Evolutionary conservation across 371 early-diverging fungal species (phyloP).

Genomic region (Parasitella parasitica): DNA sequence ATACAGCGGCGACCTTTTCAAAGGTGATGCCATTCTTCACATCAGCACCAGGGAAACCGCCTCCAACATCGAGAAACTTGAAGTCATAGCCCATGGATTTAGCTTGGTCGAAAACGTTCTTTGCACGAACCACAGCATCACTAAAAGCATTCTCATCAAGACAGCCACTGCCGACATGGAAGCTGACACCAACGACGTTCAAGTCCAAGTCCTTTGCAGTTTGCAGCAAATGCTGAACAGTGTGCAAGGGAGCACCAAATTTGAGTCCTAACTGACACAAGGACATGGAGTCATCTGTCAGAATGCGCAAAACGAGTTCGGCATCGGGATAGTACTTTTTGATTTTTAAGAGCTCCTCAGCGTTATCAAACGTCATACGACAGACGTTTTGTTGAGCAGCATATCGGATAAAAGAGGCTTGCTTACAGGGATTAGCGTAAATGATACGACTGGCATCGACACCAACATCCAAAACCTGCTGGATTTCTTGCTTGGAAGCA

Average conservation of each 20-base stretch:
- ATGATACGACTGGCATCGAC: conserved; percentile 83
- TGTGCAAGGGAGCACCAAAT: conserved; percentile 88
- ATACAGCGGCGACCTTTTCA: conserved; percentile 79
- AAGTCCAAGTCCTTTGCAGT: conserved; percentile 81
- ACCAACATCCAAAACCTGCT: conserved; percentile 78
- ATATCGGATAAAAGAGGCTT: conserved; percentile 88
- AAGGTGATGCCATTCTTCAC: conserved; percentile 78
- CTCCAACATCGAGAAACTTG: conserved; percentile 91
- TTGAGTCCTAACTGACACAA: conserved; percentile 93
- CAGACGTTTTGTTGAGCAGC: conserved; percentile 76
- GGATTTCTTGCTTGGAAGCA: conserved; percentile 87
- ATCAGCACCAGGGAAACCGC: conserved; percentile 95
- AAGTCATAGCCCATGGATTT: conserved; percentile 74
- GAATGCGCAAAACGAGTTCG: conserved; percentile 87
- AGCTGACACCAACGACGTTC: conserved; percentile 89
- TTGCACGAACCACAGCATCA: conserved; percentile 88
- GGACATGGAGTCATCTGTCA: conserved; percentile 93
- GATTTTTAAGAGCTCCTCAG: conserved; percentile 94
- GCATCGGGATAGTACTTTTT: conserved; percentile 80
- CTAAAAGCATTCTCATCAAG: conserved; percentile 86
- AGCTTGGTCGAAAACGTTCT: conserved; percentile 86
- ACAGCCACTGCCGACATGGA: conserved; percentile 97
- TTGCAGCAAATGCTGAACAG: conserved; percentile 68
- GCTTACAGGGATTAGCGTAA: conserved; percentile 98
- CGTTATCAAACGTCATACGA: conserved; percentile 98